These are phyloP conservation scores for Selenicereus undatus DNA, from an alignment of 148 eudicot genomes.

Conservation along the genomic window DNA sequence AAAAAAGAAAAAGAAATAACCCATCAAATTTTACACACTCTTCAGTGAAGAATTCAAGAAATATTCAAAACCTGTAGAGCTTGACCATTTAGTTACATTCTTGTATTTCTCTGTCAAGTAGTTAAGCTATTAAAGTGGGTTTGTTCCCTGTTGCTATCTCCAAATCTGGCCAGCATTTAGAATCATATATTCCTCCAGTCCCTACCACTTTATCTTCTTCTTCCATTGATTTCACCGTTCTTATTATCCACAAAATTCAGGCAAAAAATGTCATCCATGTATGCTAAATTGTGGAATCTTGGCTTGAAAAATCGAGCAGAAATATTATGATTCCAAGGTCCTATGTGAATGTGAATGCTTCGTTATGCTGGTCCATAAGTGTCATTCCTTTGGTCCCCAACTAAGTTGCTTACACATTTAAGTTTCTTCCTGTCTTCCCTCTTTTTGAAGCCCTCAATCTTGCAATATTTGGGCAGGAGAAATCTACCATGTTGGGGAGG, in stretches of 20 bases:
- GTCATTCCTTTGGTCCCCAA: conserved; percentile 15
- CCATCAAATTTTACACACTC: neutral
- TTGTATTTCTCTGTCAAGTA: neutral
- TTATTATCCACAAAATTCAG: neutral
- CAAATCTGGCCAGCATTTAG: neutral
- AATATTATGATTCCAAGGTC: neutral
- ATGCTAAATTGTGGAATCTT: neutral
- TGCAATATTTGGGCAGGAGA: conserved; percentile 18
- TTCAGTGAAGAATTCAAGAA: neutral
- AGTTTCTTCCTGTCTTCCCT: neutral
- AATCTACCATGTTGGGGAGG: conserved; percentile 12
- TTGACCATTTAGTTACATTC: neutral
- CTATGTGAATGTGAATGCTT: conserved; percentile 13
- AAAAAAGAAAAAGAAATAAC: neutral
- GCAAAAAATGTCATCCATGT: neutral
- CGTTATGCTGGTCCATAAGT: neutral
- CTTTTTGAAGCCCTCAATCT: neutral
- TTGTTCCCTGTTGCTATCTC: conserved; percentile 25
- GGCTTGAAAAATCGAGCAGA: neutral
- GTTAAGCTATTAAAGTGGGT: conserved; percentile 20
- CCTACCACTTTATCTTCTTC: neutral
- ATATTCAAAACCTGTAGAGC: neutral
- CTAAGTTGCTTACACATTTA: neutral
- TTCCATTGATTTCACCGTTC: neutral
- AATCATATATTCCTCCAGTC: neutral